Evolutionary conservation across 345 rosid genomes (phyloP).

Genomic region (Psidium friedrichsthalianum): DNA sequence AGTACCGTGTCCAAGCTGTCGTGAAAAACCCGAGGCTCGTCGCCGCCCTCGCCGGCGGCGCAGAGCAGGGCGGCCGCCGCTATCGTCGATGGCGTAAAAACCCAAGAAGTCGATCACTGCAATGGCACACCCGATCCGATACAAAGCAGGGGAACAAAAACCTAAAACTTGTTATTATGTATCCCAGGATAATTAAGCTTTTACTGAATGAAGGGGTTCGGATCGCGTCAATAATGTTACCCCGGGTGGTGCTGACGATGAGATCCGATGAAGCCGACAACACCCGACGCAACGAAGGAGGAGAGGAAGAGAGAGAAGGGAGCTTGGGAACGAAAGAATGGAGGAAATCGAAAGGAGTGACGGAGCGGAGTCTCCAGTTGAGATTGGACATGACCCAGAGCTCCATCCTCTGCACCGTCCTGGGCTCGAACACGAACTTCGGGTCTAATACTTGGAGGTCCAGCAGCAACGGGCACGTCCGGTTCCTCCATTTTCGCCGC

Average conservation of each 20-base stretch:
- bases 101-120: constrained; percentile 52
- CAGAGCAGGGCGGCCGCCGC: constrained; percentile 48
- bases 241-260: constrained; percentile 41
- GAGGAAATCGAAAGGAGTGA: constrained; percentile 52
- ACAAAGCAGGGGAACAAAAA: not conserved
- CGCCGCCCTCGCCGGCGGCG: constrained; percentile 21
- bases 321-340: constrained; percentile 28
- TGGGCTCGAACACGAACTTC: constrained; percentile 41
- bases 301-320: constrained; percentile 4
- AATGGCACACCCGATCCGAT: not conserved
- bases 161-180: too few relatives aligned
- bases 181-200: not conserved
- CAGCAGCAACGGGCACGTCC: constrained; percentile 35
- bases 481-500: constrained; percentile 64
- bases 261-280: constrained; percentile 34
- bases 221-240: constrained; percentile 12
- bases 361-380: constrained; percentile 38
- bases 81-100: constrained; percentile 33
- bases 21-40: constrained; percentile 1
- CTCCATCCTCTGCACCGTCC: constrained; percentile 52
- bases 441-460: constrained; percentile 46
- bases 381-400: constrained; percentile 39
- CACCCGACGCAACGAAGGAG: constrained; percentile 7
- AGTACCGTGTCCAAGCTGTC: constrained; percentile 26
- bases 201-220: not conserved